Percentiles rank a stretch among this genome's conserved stretches.
Evolutionary conservation across 495 filamentous ascomycete genomes (phyloP).

Genomic region (Neurospora sp.): DNA sequence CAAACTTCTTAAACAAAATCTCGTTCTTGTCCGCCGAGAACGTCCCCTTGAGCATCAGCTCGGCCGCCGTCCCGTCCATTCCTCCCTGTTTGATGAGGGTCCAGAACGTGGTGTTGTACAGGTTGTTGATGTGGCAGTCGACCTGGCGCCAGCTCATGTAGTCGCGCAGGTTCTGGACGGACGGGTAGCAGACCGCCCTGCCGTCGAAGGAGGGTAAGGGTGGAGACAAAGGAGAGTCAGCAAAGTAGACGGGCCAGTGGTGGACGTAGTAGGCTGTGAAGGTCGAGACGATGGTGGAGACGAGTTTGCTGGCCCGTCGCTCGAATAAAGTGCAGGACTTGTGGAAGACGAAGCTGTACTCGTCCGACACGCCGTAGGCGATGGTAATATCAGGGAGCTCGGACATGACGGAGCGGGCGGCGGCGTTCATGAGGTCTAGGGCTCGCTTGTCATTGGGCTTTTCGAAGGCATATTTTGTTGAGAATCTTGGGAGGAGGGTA

Average conservation of each 20-base stretch:
- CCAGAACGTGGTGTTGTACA: conserved; percentile 98
- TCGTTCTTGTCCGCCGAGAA: conserved; percentile 85
- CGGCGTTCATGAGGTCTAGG: conserved; percentile 88
- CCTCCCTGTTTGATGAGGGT: conserved; percentile 67
- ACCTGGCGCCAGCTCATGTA: conserved; percentile 97
- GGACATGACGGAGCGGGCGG: conserved; percentile 69
- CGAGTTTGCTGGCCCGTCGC: conserved; percentile 75
- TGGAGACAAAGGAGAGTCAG: conserved; percentile 51
- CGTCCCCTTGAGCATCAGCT: conserved; percentile 70
- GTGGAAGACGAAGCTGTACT: conserved; percentile 89
- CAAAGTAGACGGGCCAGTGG: conserved; percentile 70
- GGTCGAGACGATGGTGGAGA: conserved; percentile 79
- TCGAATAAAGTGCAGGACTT: conserved; percentile 75
- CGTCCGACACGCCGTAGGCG: conserved; percentile 88
- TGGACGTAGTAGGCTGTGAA: conserved; percentile 89
- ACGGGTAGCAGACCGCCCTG: conserved; percentile 79
- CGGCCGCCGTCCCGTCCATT: conserved; percentile 64
- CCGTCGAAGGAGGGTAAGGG: conserved; percentile 88
- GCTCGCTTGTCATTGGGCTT: conserved; percentile 90
- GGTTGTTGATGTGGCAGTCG: conserved; percentile 96
- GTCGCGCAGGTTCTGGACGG: conserved; percentile 66
- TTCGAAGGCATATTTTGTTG: conserved; percentile 67
- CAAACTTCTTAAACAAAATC: conserved; percentile 80
- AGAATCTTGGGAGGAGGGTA: conserved; percentile 43
- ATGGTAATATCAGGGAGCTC: conserved; percentile 78